These are phyloP conservation scores for Haematococcus lacustris DNA, from an alignment of 139 green algal genomes.

Conservation along the genomic window DNA sequence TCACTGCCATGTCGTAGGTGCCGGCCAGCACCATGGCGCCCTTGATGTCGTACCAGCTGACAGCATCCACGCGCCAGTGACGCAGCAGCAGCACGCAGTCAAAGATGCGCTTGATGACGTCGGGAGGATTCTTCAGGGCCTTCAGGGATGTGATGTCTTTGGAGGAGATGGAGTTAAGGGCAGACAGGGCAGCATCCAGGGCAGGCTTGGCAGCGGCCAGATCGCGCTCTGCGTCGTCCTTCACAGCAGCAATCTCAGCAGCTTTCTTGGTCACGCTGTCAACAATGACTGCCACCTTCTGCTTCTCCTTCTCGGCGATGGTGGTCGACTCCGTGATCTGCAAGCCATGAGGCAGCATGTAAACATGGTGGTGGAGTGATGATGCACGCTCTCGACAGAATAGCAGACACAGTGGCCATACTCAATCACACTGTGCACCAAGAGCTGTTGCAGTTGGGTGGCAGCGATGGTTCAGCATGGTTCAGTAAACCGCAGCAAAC, in stretches of 20 bases:
- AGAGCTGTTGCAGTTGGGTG: too few relatives aligned
- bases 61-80: slow-evolving; percentile 24
- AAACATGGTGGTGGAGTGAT: too few relatives aligned
- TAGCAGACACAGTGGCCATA: too few relatives aligned
- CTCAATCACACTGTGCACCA: too few relatives aligned
- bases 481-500: too few relatives aligned
- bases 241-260: slow-evolving; percentile 52
- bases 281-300: slow-evolving; percentile 82
- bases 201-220: slow-evolving; percentile 85
- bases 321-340: slow-evolving; percentile 82
- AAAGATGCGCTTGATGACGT: slow-evolving; percentile 96
- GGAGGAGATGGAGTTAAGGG: slow-evolving; percentile 79
- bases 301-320: slow-evolving; percentile 86
- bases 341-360: too few relatives aligned
- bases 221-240: slow-evolving; percentile 81
- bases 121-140: slow-evolving; percentile 89
- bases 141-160: slow-evolving; percentile 85
- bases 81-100: slow-evolving; percentile 85
- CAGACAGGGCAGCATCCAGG: slow-evolving; percentile 78
- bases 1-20: slow-evolving; percentile 76
- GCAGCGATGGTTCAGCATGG: too few relatives aligned
- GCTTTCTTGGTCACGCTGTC: slow-evolving; percentile 62
- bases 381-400: too few relatives aligned
- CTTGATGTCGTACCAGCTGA: slow-evolving; percentile 77
- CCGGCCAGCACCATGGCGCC: slow-evolving; percentile 67